Evolutionary conservation across 75 land plant species (phyloP).

Genomic region (Picea glauca): DNA sequence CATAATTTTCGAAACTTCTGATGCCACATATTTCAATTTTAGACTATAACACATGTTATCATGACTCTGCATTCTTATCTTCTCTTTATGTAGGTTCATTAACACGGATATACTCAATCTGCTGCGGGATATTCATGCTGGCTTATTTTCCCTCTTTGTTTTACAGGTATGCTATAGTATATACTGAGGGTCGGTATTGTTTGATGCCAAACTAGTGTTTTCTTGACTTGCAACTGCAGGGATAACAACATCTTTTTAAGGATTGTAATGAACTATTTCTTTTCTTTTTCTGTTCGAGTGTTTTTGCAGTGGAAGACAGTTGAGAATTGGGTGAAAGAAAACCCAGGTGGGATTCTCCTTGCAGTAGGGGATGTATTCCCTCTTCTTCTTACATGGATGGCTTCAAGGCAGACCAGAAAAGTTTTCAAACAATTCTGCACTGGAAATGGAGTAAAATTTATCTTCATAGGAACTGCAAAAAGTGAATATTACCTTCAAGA

Average conservation of each 20-base stretch:
- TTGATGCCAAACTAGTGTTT: not conserved
- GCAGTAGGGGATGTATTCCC: slow-evolving; percentile 33
- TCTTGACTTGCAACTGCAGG: not conserved
- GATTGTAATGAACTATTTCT: not conserved
- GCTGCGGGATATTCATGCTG: slow-evolving; percentile 25
- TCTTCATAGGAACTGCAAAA: slow-evolving; percentile 33
- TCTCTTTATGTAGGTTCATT: slow-evolving; percentile 19
- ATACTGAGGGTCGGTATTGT: not conserved
- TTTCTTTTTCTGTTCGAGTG: not conserved
- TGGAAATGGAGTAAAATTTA: slow-evolving; percentile 4
- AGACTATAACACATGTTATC: not conserved
- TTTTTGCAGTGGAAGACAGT: slow-evolving; percentile 24
- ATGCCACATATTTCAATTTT: not conserved
- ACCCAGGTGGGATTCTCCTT: slow-evolving; percentile 29
- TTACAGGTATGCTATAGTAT: slow-evolving; percentile 16
- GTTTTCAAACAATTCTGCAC: not conserved
- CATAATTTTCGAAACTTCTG: not conserved
- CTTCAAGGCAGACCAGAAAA: slow-evolving; percentile 15
- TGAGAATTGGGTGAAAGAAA: slow-evolving; percentile 19
- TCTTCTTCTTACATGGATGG: slow-evolving; percentile 26
- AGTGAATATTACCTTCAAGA: slow-evolving; percentile 23
- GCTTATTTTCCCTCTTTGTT: slow-evolving; percentile 20
- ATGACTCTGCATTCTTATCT: not conserved
- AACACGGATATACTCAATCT: slow-evolving; percentile 21
- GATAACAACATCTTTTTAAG: not conserved